phyloP scores from a whole-genome alignment of 257 asterid species.

The Nicotiana sylvestris region DNA sequence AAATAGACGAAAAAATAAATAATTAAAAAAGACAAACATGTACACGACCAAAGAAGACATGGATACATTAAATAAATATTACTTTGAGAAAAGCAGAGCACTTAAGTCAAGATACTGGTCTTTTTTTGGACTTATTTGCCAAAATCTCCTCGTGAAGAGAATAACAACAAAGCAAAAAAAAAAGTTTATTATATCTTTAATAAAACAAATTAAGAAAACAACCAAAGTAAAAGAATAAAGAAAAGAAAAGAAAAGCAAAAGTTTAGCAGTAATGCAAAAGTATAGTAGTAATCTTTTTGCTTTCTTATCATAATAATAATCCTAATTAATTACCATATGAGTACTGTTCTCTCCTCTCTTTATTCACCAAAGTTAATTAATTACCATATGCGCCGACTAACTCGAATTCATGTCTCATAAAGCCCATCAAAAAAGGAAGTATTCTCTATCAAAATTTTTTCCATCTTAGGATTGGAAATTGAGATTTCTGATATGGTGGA shows the following conservation, averaged over 20 bases:
- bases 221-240: slow-evolving; percentile 25
- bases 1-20: not conserved
- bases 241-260: not conserved
- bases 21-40: slow-evolving; percentile 17
- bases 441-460: no score
- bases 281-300: slow-evolving; percentile 11
- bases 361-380: not conserved
- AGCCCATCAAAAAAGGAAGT: no score
- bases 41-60: slow-evolving; percentile 23
- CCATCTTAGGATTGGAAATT: no score
- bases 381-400: not conserved
- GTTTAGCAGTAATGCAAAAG: not conserved
- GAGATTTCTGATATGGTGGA: no score
- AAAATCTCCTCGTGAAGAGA: slow-evolving; percentile 52
- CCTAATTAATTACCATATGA: not conserved
- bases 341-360: not conserved
- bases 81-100: slow-evolving; percentile 44
- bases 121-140: slow-evolving; percentile 38
- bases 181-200: slow-evolving; percentile 26
- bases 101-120: slow-evolving; percentile 58
- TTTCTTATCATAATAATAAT: slow-evolving; percentile 17
- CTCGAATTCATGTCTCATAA: no score
- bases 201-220: slow-evolving; percentile 23
- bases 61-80: slow-evolving; percentile 13
- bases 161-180: slow-evolving; percentile 35